Percentiles rank a stretch among this genome's conserved stretches.
Evolutionary conservation across 352 stramenopile species (phyloP).

Genomic region (Pythium monospermum): DNA sequence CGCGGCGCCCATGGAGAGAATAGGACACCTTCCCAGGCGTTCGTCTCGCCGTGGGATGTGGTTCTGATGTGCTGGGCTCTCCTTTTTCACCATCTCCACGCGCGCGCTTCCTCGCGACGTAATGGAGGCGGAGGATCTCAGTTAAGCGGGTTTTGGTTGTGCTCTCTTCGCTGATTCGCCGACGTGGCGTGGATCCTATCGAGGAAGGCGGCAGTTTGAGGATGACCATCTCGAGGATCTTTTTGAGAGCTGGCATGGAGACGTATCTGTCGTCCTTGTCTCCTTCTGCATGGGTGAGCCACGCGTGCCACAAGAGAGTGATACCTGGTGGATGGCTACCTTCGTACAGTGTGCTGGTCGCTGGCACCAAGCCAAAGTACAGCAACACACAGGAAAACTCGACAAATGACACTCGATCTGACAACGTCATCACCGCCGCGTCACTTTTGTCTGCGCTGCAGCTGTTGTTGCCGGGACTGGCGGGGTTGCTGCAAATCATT

Average conservation of each 20-base stretch:
- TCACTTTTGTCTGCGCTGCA: too few species aligned
- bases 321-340: conserved; percentile 14
- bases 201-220: not conserved
- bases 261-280: conserved; percentile 8
- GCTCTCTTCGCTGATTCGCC: not conserved
- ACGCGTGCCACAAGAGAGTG: conserved; percentile 52
- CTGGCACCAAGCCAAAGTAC: conserved; percentile 49
- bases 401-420: conserved; percentile 22
- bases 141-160: conserved; percentile 9
- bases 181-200: not conserved
- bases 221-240: conserved; percentile 21
- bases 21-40: not conserved
- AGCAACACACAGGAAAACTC: conserved; percentile 56
- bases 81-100: not conserved
- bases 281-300: conserved; percentile 26
- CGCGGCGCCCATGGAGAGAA: conserved; percentile 11
- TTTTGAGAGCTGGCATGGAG: conserved; percentile 15
- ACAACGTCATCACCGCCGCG: not conserved
- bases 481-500: conserved; percentile 21
- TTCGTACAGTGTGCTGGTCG: conserved; percentile 33
- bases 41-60: not conserved
- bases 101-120: conserved; percentile 25
- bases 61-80: not conserved
- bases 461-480: conserved; percentile 3
- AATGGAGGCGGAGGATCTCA: conserved; percentile 35